Evolutionary conservation across 352 stramenopile genomes (phyloP).

Genomic region (Phytophthora idaei): DNA sequence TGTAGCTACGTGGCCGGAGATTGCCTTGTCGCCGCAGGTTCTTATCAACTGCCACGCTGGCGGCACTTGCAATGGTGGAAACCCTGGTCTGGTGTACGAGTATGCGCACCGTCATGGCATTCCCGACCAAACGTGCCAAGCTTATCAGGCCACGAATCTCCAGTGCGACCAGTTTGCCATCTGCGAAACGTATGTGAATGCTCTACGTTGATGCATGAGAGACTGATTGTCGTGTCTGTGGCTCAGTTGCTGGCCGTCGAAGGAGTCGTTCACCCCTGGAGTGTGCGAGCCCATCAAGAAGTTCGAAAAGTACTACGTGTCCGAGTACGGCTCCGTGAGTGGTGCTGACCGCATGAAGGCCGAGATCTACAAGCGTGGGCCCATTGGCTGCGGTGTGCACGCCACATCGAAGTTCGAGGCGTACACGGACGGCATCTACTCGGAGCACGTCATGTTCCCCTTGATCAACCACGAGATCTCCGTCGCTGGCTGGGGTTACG

Average conservation of each 20-base stretch:
- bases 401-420: slow-evolving; percentile 86
- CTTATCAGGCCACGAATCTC: slow-evolving; percentile 89
- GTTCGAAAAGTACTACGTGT: slow-evolving; percentile 91
- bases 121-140: slow-evolving; percentile 92
- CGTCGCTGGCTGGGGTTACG: slow-evolving; percentile 87
- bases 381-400: slow-evolving; percentile 89
- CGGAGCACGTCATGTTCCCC: slow-evolving; percentile 80
- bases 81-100: slow-evolving; percentile 84
- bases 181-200: slow-evolving; percentile 73
- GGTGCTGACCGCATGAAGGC: slow-evolving; percentile 91
- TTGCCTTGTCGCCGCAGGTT: slow-evolving; percentile 78
- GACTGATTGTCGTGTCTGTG: neutral
- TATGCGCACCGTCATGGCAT: slow-evolving; percentile 90
- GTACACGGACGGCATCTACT: slow-evolving; percentile 85
- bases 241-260: slow-evolving; percentile 83
- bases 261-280: slow-evolving; percentile 85
- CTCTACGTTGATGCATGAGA: neutral
- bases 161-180: slow-evolving; percentile 76
- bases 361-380: slow-evolving; percentile 91
- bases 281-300: slow-evolving; percentile 85
- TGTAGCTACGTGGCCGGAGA: slow-evolving; percentile 80
- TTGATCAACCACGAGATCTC: slow-evolving; percentile 92
- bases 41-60: slow-evolving; percentile 88
- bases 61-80: slow-evolving; percentile 79
- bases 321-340: slow-evolving; percentile 89